Evolutionary conservation across 345 rosid genomes (phyloP).

Genomic region (Toxicodendron radicans): DNA sequence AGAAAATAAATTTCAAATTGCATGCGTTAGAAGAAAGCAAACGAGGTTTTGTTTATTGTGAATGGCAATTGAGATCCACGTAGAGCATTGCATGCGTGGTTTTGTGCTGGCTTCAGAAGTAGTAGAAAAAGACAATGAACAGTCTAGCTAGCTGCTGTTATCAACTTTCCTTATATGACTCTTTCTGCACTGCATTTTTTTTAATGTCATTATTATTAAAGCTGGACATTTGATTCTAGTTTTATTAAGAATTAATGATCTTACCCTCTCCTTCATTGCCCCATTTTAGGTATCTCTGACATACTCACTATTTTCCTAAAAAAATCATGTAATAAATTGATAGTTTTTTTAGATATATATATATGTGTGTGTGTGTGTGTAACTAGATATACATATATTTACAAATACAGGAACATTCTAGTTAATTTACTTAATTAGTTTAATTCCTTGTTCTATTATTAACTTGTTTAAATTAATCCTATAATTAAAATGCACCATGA

Average conservation of each 20-base stretch:
- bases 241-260: constrained; percentile 2
- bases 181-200: background rate
- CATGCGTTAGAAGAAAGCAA: no score
- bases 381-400: no score
- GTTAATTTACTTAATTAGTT: no score
- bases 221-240: background rate
- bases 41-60: background rate
- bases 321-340: no score
- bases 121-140: constrained; percentile 18
- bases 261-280: background rate
- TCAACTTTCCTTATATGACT: constrained; percentile 23
- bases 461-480: no score
- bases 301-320: no score
- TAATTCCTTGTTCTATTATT: no score
- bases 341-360: no score
- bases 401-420: no score
- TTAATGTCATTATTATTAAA: constrained; percentile 3
- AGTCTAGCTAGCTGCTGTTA: background rate
- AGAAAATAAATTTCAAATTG: background rate
- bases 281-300: background rate
- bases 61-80: background rate
- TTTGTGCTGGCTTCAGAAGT: background rate
- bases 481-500: no score
- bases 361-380: no score
- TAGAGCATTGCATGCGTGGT: background rate